phyloP scores from a whole-genome alignment of 495 filamentous ascomycete species.

The Platismatia glauca region DNA sequence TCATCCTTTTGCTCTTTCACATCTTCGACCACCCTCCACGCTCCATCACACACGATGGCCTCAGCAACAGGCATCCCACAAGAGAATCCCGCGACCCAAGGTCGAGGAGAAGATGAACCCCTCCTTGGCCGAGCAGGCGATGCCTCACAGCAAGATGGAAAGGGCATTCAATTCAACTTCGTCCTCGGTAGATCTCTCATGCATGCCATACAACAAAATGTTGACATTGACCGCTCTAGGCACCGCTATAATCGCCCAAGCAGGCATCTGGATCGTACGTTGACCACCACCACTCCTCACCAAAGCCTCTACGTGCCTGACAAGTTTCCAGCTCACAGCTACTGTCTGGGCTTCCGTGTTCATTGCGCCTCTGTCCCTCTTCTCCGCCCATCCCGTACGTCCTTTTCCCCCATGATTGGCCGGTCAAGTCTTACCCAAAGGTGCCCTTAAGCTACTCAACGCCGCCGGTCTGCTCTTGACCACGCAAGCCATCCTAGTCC shows the following conservation, averaged over 20 bases:
- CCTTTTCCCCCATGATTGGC: slow-evolving; percentile 21
- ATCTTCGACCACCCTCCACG: not conserved
- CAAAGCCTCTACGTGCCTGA: not conserved
- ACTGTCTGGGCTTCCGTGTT: slow-evolving; percentile 70
- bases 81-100: slow-evolving; percentile 26
- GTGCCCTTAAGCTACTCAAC: slow-evolving; percentile 51
- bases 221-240: slow-evolving; percentile 36
- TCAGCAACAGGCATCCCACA: slow-evolving; percentile 47
- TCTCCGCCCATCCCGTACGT: slow-evolving; percentile 69
- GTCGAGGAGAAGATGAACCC: slow-evolving; percentile 57
- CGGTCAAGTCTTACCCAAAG: not conserved
- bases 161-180: slow-evolving; percentile 60
- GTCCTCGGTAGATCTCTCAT: slow-evolving; percentile 52
- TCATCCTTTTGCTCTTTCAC: not conserved
- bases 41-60: slow-evolving; percentile 34
- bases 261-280: slow-evolving; percentile 56
- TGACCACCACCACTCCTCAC: not conserved
- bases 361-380: slow-evolving; percentile 55
- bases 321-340: slow-evolving; percentile 48
- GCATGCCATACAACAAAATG: not conserved
- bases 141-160: slow-evolving; percentile 55
- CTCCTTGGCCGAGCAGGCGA: slow-evolving; percentile 67
- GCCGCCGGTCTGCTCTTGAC: slow-evolving; percentile 62
- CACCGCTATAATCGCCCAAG: slow-evolving; percentile 59
- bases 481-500: slow-evolving; percentile 69